phyloP scores from a whole-genome alignment of 176 grass and related monocot genomes.

The Typha latifolia region DNA sequence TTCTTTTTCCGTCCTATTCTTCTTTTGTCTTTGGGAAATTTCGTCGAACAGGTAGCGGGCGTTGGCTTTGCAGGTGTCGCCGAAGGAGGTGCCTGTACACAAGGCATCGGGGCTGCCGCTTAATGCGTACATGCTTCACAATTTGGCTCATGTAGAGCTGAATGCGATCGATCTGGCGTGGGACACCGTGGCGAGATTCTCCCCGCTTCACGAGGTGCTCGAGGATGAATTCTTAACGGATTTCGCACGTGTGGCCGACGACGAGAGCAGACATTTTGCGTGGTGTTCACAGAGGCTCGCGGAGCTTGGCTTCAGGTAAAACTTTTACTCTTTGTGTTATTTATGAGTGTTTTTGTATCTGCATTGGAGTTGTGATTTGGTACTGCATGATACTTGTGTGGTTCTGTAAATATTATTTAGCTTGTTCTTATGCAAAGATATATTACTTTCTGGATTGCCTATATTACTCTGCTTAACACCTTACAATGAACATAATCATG shows the following conservation, averaged over 20 bases:
- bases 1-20: background rate
- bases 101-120: constrained; percentile 75
- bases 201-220: constrained; percentile 43
- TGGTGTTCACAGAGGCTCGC: constrained; percentile 81
- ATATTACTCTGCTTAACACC: too few species aligned
- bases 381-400: too few species aligned
- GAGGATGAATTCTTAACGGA: constrained; percentile 72
- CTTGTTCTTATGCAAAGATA: too few species aligned
- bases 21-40: constrained; percentile 9
- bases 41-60: constrained; percentile 13
- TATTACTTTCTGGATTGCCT: too few species aligned
- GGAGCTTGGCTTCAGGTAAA: constrained; percentile 84
- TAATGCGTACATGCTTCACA: constrained; percentile 91
- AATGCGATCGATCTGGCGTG: constrained; percentile 91
- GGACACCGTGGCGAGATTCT: constrained; percentile 90
- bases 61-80: constrained; percentile 38
- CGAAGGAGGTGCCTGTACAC: constrained; percentile 66
- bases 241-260: constrained; percentile 79
- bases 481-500: too few species aligned
- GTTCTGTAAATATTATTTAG: too few species aligned
- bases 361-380: too few species aligned
- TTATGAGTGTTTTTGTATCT: too few species aligned
- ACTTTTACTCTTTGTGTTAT: too few species aligned
- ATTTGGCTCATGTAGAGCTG: constrained; percentile 86
- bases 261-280: constrained; percentile 82